These are phyloP conservation scores for Candida ortonii DNA, from an alignment of 805 yeast species.

Conservation along the genomic window DNA sequence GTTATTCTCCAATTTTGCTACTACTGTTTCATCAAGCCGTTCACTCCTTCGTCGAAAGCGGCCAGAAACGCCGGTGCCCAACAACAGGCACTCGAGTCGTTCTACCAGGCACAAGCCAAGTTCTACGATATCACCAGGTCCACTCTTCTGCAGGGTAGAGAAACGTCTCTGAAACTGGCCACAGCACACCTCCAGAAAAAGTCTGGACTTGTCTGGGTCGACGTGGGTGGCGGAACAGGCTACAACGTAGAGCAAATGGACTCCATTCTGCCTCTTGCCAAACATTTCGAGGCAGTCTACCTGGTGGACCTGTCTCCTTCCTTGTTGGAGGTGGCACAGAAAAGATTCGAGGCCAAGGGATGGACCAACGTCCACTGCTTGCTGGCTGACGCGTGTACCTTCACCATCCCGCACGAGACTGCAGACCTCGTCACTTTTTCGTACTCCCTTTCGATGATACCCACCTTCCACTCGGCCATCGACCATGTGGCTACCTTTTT, in stretches of 20 bases:
- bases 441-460: conserved; percentile 82
- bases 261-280: conserved; percentile 43
- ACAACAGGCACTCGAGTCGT: conserved; percentile 61
- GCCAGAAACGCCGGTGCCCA: conserved; percentile 37
- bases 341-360: conserved; percentile 47
- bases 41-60: conserved; percentile 35
- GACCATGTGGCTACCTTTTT: conserved; percentile 60
- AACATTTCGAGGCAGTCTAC: conserved; percentile 61
- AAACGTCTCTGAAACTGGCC: conserved; percentile 58
- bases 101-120: conserved; percentile 74
- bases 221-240: conserved; percentile 88
- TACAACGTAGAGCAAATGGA: conserved; percentile 77
- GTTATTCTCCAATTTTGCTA: conserved; percentile 35
- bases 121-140: conserved; percentile 73
- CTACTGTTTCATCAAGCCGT: conserved; percentile 61
- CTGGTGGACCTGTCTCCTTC: conserved; percentile 77
- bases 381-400: conserved; percentile 74
- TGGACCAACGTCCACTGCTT: conserved; percentile 63
- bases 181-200: conserved; percentile 48
- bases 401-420: conserved; percentile 45
- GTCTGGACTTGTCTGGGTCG: conserved; percentile 62
- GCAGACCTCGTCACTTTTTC: conserved; percentile 80
- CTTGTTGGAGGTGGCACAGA: conserved; percentile 65
- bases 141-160: conserved; percentile 66
- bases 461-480: conserved; percentile 73